Evolutionary conservation across 2,329 filamentous ascomycete species (phyloP), one percentile per base, ranked within the genome.

Genomic region (Colletotrichum sidae): DNA sequence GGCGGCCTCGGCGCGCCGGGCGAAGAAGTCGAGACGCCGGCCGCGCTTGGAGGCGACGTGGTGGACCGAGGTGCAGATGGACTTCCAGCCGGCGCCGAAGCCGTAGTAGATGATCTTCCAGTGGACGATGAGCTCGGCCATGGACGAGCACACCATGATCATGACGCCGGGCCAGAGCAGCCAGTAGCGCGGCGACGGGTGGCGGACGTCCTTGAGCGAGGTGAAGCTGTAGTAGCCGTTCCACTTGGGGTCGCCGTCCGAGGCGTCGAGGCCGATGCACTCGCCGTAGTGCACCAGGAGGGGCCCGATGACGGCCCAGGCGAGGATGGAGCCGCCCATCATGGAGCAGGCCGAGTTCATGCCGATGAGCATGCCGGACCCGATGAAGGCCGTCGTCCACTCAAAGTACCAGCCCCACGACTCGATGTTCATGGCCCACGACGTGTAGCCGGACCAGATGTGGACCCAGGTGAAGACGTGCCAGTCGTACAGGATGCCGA

Each of bases 391-490:
- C 0, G 86, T 86, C 0, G 86, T 88, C 69, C 81, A 83, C 69
- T 88, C 86, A 50, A 88, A 78, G 68, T 84, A 60, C 87, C 86
- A 89, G 11, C 85, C 85, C 87, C 87, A 89, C 74, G 83, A 87
- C 74, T 89, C 86, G 15, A 85, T 80, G 50, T 80, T 78, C 37
- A 87, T 77, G 0, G 84, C 84, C 13, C 74, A 73, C 67, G 82
- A 85, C 47, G 77, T 81, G 74, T 86, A 82, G 56, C 81, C 77
- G 58, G 80, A 78, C 85, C 86, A 88, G 69, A 84, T 83, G 72
- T 81, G 86, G 72, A 88, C 81, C 79, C 80, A 82, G 25, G 80
- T 82, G 67, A 84, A 84, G 67, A 82, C 74, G 67, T 84, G 84
- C 84, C 84, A 86, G 73, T 87, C 84, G 80, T 86, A 88, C 6